These are phyloP conservation scores for Macrolepiota dolichaula DNA, from an alignment of 768 basidiomycete genomes.

Conservation along the genomic window DNA sequence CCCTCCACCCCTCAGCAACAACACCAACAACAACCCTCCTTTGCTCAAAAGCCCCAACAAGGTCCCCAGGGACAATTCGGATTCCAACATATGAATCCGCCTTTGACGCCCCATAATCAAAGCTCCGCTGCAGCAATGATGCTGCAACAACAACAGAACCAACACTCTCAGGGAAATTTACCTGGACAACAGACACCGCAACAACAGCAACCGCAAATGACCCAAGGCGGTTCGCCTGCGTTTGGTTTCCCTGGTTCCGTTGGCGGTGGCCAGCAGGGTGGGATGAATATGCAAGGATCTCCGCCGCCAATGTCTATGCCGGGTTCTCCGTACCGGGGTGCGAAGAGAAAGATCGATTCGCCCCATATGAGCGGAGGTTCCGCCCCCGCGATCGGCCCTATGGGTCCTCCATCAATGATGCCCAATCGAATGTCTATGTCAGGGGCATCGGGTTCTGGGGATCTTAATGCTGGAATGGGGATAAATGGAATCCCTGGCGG, in stretches of 20 bases:
- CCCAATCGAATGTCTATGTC: constrained; percentile 11
- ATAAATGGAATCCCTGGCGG: constrained; percentile 7
- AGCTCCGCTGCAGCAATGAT: constrained; percentile 3
- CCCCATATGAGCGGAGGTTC: constrained; percentile 12
- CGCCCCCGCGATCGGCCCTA: constrained; percentile 4
- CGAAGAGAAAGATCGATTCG: constrained; percentile 27
- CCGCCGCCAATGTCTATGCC: constrained; percentile 11
- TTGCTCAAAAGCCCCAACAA: constrained; percentile 1
- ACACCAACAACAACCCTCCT: not conserved
- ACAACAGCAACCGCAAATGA: constrained; percentile 13
- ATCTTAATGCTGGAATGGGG: not conserved
- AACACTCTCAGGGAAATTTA: constrained; percentile 2
- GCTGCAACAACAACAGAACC: constrained; percentile 3
- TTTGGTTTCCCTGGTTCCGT: not conserved
- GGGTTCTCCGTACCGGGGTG: constrained; percentile 26
- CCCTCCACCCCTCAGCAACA: constrained; percentile 5
- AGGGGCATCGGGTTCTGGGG: not conserved
- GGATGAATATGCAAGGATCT: constrained; percentile 9
- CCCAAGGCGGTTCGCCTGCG: constrained; percentile 4
- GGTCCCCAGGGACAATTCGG: constrained; percentile 5
- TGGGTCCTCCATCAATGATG: constrained; percentile 19
- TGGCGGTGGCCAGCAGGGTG: not conserved
- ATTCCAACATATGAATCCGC: constrained; percentile 8
- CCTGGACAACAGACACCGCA: constrained; percentile 4
- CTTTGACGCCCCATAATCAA: constrained; percentile 2